These are phyloP conservation scores for Clitopilus passeckerianus DNA, from an alignment of 768 basidiomycete genomes.

Conservation along the genomic window DNA sequence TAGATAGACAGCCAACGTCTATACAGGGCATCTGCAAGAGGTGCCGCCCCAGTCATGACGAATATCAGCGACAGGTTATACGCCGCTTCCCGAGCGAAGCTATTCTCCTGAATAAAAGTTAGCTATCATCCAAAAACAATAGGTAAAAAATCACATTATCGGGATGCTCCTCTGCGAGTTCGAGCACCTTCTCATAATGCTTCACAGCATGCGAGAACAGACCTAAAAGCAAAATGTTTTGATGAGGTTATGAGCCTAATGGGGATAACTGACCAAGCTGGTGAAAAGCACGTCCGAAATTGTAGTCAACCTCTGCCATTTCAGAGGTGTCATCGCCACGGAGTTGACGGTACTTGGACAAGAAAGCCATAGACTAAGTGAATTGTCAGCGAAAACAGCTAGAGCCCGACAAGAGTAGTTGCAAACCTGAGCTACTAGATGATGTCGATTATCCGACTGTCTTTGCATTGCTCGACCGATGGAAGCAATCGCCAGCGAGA, in stretches of 20 bases:
- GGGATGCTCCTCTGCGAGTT: constrained; percentile 43
- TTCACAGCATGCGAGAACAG: constrained; percentile 75
- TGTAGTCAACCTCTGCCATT: constrained; percentile 82
- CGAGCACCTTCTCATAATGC: constrained; percentile 79
- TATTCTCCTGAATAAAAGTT: constrained; percentile 30
- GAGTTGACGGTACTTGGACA: constrained; percentile 74
- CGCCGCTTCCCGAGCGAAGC: constrained; percentile 70
- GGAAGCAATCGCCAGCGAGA: constrained; percentile 80
- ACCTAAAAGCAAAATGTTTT: constrained; percentile 36
- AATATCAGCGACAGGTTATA: constrained; percentile 87
- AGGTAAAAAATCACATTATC: constrained; percentile 21
- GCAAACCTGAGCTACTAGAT: constrained; percentile 67
- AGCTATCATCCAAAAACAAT: not conserved
- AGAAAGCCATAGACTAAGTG: constrained; percentile 75
- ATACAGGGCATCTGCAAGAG: constrained; percentile 66
- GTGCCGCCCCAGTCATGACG: constrained; percentile 69
- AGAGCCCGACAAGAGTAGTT: not conserved
- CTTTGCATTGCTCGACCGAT: constrained; percentile 90
- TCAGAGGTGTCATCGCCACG: constrained; percentile 38
- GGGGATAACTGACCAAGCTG: constrained; percentile 62
- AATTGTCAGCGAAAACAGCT: not conserved
- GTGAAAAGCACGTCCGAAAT: constrained; percentile 90
- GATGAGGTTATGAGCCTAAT: not conserved
- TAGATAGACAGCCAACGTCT: constrained; percentile 81
- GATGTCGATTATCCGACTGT: constrained; percentile 91